Conservation (phyloP, 2,329 filamentous ascomycete genomes). For the Annulohypoxylon truncatum region DNA sequence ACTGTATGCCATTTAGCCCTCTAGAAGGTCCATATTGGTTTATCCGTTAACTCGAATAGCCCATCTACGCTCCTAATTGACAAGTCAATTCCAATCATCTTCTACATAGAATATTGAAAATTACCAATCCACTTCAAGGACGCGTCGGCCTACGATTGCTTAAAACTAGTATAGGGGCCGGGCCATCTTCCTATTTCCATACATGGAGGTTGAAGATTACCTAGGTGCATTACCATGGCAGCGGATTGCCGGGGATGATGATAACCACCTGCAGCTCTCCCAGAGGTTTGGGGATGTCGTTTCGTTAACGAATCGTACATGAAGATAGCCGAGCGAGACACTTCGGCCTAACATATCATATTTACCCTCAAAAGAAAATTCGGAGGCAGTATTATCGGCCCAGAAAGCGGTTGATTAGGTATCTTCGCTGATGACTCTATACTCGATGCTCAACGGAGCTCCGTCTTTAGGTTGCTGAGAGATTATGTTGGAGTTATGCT, state of each 20-base stretch:
- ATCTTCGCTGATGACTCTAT: slow-evolving; percentile 4
- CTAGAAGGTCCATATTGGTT: background rate
- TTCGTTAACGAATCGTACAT: background rate
- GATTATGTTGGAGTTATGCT: slow-evolving; percentile 7
- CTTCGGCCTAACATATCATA: slow-evolving; percentile 20
- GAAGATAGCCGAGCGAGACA: background rate
- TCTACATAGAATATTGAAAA: background rate
- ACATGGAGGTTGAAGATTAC: background rate
- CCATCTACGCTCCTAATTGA: background rate
- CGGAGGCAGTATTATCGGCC: slow-evolving; percentile 4
- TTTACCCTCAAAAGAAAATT: slow-evolving; percentile 13
- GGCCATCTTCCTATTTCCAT: background rate
- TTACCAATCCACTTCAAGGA: background rate
- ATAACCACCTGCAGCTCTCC: background rate
- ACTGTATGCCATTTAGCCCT: background rate
- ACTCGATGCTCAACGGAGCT: slow-evolving; percentile 14
- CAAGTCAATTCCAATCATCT: background rate
- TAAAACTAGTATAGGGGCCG: background rate
- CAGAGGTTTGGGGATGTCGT: background rate
- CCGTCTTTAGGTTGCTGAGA: slow-evolving; percentile 21
- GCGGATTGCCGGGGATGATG: background rate
- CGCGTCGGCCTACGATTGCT: background rate
- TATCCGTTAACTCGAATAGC: background rate
- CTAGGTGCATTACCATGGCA: background rate
- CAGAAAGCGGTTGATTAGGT: slow-evolving; percentile 19